These are phyloP conservation scores for Cyathus olla DNA, from an alignment of 1,284 basidiomycete species.

Conservation along the genomic window DNA sequence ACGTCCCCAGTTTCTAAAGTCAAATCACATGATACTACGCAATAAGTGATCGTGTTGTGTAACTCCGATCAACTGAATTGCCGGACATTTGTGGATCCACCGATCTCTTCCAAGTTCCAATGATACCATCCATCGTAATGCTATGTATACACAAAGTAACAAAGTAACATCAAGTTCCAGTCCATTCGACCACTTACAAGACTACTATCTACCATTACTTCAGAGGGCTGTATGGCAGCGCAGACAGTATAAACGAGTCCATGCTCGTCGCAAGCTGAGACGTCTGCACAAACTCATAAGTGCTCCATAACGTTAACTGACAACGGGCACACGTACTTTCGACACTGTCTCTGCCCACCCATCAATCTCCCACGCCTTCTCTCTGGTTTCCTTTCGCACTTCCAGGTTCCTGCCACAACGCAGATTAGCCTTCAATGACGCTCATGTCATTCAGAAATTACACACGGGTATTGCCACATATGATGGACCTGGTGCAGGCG, in stretches of 20 bases:
- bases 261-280: constrained; percentile 81
- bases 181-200: too few species aligned
- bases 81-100: too few species aligned
- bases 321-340: constrained; percentile 65
- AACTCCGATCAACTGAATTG: too few species aligned
- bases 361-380: constrained; percentile 92
- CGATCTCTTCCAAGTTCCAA: too few species aligned
- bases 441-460: constrained; percentile 20
- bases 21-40: constrained; percentile 20
- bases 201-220: constrained; percentile 56
- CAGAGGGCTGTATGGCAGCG: constrained; percentile 84
- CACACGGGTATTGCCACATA: constrained; percentile 94
- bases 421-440: background rate
- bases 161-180: too few species aligned
- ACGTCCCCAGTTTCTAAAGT: too few species aligned
- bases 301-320: background rate
- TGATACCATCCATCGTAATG: too few species aligned
- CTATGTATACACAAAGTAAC: too few species aligned
- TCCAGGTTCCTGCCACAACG: constrained; percentile 72
- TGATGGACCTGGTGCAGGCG: constrained; percentile 92
- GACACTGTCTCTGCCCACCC: constrained; percentile 96
- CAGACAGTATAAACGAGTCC: constrained; percentile 82
- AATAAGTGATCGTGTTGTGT: constrained; percentile 5
- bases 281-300: constrained; percentile 60
- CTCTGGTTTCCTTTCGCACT: constrained; percentile 83